phyloP scores from a whole-genome alignment of 805 yeast species.

The Yamadazyma ubonensis region DNA sequence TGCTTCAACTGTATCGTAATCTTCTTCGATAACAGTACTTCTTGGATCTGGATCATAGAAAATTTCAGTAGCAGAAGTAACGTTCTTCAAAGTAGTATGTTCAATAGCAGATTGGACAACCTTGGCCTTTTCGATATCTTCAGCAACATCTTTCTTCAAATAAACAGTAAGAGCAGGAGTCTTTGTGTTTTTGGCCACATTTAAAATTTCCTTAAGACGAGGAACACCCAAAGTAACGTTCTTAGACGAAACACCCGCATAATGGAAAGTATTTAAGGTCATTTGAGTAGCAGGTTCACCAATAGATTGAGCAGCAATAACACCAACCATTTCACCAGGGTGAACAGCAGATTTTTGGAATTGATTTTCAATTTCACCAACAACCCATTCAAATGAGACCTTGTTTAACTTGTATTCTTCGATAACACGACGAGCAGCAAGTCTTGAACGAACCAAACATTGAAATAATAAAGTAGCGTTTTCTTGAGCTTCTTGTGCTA shows the following conservation, averaged over 20 bases:
- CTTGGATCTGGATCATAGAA: slow-evolving; percentile 98
- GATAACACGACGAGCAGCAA: slow-evolving; percentile 85
- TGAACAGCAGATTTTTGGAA: slow-evolving; percentile 89
- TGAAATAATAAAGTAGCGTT: slow-evolving; percentile 90
- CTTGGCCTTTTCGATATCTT: slow-evolving; percentile 91
- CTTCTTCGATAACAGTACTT: slow-evolving; percentile 94
- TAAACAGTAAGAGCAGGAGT: slow-evolving; percentile 99
- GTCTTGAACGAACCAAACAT: slow-evolving; percentile 87
- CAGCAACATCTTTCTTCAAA: slow-evolving; percentile 72
- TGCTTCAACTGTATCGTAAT: slow-evolving; percentile 94
- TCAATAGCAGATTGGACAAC: slow-evolving; percentile 95
- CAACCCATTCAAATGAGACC: slow-evolving; percentile 91
- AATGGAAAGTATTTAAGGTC: slow-evolving; percentile 97
- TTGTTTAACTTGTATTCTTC: slow-evolving; percentile 85
- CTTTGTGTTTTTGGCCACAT: slow-evolving; percentile 96
- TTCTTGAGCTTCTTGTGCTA: slow-evolving; percentile 81
- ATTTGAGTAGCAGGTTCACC: slow-evolving; percentile 99
- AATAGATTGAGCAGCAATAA: slow-evolving; percentile 94
- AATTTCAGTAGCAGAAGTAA: slow-evolving; percentile 95
- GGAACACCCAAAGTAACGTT: slow-evolving; percentile 97
- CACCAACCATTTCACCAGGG: slow-evolving; percentile 99
- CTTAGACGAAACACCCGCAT: slow-evolving; percentile 96
- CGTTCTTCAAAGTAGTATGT: slow-evolving; percentile 91
- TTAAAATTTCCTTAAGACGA: slow-evolving; percentile 94
- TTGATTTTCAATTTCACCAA: slow-evolving; percentile 92